Conservation (phyloP, 371 early-diverging fungal genomes). For the Syncephalastrum contaminatum region DNA sequence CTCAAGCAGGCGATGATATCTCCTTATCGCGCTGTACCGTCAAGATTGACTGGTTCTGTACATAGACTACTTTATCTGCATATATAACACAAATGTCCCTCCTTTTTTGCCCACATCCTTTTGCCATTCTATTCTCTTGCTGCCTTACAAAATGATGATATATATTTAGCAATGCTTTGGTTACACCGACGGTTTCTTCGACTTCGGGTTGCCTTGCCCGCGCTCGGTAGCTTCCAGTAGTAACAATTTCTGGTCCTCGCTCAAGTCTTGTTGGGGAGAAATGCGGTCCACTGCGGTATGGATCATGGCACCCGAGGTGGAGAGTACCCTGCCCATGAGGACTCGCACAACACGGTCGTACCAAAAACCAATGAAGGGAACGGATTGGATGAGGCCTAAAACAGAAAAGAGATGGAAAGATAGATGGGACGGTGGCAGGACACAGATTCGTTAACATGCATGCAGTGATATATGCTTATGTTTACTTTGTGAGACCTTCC, state of each 20-base stretch:
- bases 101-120: too few species aligned
- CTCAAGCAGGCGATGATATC: neutral
- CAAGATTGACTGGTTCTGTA: slow-evolving; percentile 11
- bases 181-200: too few species aligned
- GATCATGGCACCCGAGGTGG: slow-evolving; percentile 11
- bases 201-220: too few species aligned
- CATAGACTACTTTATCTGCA: too few species aligned
- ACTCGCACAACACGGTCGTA: slow-evolving; percentile 12
- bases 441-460: neutral
- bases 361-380: slow-evolving; percentile 14
- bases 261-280: too few species aligned
- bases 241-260: too few species aligned
- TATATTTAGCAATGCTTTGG: too few species aligned
- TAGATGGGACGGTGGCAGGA: neutral
- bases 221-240: too few species aligned
- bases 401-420: neutral
- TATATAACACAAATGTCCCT: too few species aligned
- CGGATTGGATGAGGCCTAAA: slow-evolving; percentile 11
- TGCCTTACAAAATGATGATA: too few species aligned
- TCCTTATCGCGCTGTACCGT: slow-evolving; percentile 6
- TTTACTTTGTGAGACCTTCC: slow-evolving; percentile 16
- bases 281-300: slow-evolving; percentile 6
- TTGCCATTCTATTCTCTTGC: too few species aligned
- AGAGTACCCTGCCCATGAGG: slow-evolving; percentile 13
- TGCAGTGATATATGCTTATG: neutral